phyloP scores from a whole-genome alignment of 768 basidiomycete species.

The Leccinum incarnatum region DNA sequence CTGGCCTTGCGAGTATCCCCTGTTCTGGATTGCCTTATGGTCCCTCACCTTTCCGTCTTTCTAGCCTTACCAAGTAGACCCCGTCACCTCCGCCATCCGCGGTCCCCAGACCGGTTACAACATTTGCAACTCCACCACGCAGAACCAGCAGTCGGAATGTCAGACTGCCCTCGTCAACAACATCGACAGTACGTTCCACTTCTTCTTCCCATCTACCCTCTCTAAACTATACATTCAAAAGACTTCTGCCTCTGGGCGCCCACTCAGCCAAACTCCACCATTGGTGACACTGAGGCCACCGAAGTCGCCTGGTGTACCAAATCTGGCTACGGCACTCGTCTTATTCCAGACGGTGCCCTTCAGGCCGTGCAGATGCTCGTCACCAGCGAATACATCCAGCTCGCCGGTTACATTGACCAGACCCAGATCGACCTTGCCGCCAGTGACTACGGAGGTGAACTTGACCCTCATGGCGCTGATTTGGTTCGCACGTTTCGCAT shows the following conservation, averaged over 20 bases:
- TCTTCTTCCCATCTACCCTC: neutral
- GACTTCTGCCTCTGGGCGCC: slow-evolving; percentile 76
- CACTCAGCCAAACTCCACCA: slow-evolving; percentile 42
- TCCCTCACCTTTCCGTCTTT: neutral
- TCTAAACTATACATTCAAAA: slow-evolving; percentile 34
- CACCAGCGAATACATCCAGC: slow-evolving; percentile 56
- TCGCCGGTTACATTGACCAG: slow-evolving; percentile 68
- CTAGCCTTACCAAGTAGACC: slow-evolving; percentile 54
- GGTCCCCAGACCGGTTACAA: slow-evolving; percentile 67
- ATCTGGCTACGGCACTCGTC: slow-evolving; percentile 61
- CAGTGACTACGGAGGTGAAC: slow-evolving; percentile 70
- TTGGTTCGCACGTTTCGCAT: slow-evolving; percentile 32
- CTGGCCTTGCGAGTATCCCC: slow-evolving; percentile 36
- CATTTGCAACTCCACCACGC: slow-evolving; percentile 64
- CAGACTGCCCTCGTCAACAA: slow-evolving; percentile 68
- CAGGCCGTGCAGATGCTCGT: slow-evolving; percentile 61
- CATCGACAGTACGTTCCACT: slow-evolving; percentile 33
- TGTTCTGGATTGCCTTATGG: neutral
- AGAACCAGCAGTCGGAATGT: slow-evolving; percentile 58
- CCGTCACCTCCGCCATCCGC: slow-evolving; percentile 41
- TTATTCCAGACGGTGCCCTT: slow-evolving; percentile 64
- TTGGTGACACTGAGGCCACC: slow-evolving; percentile 64
- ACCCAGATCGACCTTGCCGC: slow-evolving; percentile 47
- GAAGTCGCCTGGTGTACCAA: slow-evolving; percentile 77
- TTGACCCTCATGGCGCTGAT: slow-evolving; percentile 77